Conservation (phyloP, 768 basidiomycete genomes). For the Fistulinella prunicolor region DNA sequence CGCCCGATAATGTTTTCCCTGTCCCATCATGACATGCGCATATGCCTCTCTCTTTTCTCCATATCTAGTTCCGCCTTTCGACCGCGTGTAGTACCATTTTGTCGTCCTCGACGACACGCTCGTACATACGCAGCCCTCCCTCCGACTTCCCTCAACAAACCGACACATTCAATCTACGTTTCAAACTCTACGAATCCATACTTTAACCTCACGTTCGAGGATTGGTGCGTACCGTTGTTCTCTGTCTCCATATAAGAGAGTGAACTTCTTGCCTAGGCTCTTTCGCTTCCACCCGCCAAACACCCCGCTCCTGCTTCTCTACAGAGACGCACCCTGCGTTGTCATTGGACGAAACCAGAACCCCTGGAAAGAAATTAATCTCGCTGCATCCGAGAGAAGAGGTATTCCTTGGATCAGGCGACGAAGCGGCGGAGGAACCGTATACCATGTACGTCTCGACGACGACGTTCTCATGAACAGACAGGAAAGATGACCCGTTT, state of each 20-base stretch:
- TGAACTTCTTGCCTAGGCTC: conserved; percentile 46
- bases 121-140: conserved; percentile 16
- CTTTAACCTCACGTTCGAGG: conserved; percentile 89
- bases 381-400: conserved; percentile 48
- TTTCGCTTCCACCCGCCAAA: conserved; percentile 71
- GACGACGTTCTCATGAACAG: background rate
- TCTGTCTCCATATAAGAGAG: conserved; percentile 26
- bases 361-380: conserved; percentile 96
- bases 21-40: conserved; percentile 30
- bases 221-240: conserved; percentile 57
- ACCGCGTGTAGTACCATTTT: background rate
- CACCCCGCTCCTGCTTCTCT: conserved; percentile 77
- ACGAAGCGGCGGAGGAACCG: conserved; percentile 91
- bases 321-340: conserved; percentile 85
- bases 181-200: conserved; percentile 79
- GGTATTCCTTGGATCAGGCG: conserved; percentile 78
- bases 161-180: conserved; percentile 58
- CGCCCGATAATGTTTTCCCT: conserved; percentile 24
- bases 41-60: conserved; percentile 9
- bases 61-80: background rate
- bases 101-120: background rate
- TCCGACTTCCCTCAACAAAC: conserved; percentile 27
- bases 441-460: conserved; percentile 76
- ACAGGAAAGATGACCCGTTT: background rate
- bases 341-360: conserved; percentile 96